Base-by-base conservation (phyloP, 768 basidiomycete species). In the Aureoboletus auriporus region DNA sequence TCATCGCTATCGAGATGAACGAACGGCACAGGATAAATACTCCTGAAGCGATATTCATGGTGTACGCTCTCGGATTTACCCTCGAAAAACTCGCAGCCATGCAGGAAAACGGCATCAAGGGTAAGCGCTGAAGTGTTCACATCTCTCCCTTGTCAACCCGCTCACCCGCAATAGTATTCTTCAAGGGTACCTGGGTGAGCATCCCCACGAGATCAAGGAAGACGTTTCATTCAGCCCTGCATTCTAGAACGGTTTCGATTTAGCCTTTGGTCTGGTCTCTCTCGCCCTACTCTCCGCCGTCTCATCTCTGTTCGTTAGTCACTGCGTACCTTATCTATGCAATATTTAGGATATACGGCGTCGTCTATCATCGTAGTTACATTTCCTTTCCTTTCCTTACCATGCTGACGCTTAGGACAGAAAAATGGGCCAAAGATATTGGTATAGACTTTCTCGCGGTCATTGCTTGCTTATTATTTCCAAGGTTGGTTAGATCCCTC, bases 81-180 rank as follows among this genome's bases (percentile, higher is more conserved):
- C 74, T 97, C 16, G 94, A 97, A 63, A 95, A 93, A 64, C 71
- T 94, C 8, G 94, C 94, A 17, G 86, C 92, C 4, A 92, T 95
- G 84, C 90, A 96, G 63, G 93, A 97, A 64, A 93, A 93, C 62
- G 94, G 93, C 5, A 83, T 97, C 41, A 83, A 78, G 79, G 90
- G 93, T 88, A 38, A 35, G 63, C 36, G 20, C 20, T 23, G 2
- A 23, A 23, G 20, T 40, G 6, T 6, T 42, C 20, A 14, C 11
- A 3, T 12, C 26, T 16, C 12, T 9, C 16, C 30, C 13, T 36
- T 17, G 31, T 39, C 23, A n/a, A 12, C 13, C 26, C 13, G 13
- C 55, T 61, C 39, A 59, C 26, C 13, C 47, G 11, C 46, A 23
- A 16, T 40, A 89, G 88, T 90, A 9, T 90, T 84, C 66, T 88